phyloP scores from a whole-genome alignment of 2,329 filamentous ascomycete species.

The Didymella pomorum region DNA sequence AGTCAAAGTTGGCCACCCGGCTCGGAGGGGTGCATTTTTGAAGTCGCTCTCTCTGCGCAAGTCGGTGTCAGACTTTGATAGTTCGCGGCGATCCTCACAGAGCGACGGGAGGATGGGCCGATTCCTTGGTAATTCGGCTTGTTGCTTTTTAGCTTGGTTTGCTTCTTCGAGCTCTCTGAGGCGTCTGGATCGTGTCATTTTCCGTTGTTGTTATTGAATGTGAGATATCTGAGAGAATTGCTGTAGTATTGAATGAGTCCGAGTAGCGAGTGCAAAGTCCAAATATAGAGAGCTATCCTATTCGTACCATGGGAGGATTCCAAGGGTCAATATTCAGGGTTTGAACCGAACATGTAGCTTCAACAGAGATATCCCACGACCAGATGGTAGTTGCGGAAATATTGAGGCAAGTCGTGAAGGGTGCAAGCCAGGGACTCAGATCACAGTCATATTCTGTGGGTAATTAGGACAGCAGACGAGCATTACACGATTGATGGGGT shows the following conservation, averaged over 20 bases:
- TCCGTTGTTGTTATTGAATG: background rate
- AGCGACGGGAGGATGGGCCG: background rate
- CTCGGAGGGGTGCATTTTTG: background rate
- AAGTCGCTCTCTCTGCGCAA: background rate
- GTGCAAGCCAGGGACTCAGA: no score
- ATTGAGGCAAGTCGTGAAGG: no score
- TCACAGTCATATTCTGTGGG: no score
- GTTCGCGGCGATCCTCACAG: background rate
- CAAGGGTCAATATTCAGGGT: background rate
- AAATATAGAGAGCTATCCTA: no score
- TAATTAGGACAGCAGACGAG: no score
- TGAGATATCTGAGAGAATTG: background rate
- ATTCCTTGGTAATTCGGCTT: background rate
- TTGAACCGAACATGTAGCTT: background rate
- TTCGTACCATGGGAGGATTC: no score
- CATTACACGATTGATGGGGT: no score
- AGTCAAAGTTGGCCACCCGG: background rate
- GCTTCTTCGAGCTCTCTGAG: background rate
- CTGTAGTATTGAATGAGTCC: background rate
- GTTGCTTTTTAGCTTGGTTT: background rate
- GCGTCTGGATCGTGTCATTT: background rate
- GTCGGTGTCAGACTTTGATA: background rate
- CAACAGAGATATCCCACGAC: background rate
- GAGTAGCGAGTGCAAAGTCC: no score
- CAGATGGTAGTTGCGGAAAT: background rate